A percentile compares a stretch with the other conserved stretches of the same genome.
Evolutionary conservation across 1,284 basidiomycete genomes (phyloP).

Genomic region (Xerocomus tenax): DNA sequence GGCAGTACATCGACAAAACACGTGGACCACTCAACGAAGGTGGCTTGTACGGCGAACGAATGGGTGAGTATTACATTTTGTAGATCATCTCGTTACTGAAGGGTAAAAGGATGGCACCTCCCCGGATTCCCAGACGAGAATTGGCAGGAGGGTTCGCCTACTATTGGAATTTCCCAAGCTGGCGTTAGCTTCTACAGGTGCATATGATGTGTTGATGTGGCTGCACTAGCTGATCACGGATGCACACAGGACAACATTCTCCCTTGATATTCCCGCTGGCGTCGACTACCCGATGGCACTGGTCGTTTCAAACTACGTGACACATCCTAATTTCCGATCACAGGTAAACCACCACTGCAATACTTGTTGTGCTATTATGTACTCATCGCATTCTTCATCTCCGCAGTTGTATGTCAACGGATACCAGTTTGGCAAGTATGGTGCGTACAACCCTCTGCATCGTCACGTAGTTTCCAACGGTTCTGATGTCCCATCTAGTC

Average conservation of each 20-base stretch:
- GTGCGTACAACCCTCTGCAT: constrained; percentile 8
- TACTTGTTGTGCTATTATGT: background rate
- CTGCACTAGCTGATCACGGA: constrained; percentile 2
- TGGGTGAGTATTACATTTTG: constrained; percentile 25
- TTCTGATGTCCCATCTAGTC: constrained; percentile 9
- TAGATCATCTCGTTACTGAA: background rate
- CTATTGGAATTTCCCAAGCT: constrained; percentile 31
- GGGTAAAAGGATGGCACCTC: constrained; percentile 38
- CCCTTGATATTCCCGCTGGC: constrained; percentile 36
- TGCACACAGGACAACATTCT: constrained; percentile 36
- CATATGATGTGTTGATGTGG: no score
- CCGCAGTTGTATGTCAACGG: constrained; percentile 25
- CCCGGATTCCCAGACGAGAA: constrained; percentile 41
- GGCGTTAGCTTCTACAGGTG: constrained; percentile 40
- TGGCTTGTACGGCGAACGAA: constrained; percentile 41
- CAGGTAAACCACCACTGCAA: constrained; percentile 16
- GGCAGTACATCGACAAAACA: constrained; percentile 30
- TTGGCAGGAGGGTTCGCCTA: constrained; percentile 39
- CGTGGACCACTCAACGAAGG: constrained; percentile 46
- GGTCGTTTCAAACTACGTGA: constrained; percentile 32
- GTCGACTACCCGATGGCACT: constrained; percentile 45
- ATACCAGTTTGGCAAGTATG: constrained; percentile 26
- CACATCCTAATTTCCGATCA: constrained; percentile 35
- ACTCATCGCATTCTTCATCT: background rate
- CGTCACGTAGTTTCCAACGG: background rate